phyloP scores from a whole-genome alignment of 2,329 filamentous ascomycete species.

The Neofusicoccum sp. region DNA sequence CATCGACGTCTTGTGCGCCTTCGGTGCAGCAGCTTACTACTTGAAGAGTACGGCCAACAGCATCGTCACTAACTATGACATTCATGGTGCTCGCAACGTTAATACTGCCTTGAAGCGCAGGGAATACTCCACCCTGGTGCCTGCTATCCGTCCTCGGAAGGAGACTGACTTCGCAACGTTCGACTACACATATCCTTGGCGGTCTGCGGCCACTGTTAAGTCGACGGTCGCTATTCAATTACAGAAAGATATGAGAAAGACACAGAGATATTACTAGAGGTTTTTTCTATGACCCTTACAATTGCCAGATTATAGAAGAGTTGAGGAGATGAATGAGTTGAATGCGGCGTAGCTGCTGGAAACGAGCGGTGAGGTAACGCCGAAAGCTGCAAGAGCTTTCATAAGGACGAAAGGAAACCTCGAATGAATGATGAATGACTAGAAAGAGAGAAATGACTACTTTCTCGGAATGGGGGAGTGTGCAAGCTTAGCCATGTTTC shows the following conservation, averaged over 20 bases:
- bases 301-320: constrained; percentile 9
- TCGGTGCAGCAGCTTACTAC: not conserved
- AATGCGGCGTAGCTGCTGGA: constrained; percentile 2
- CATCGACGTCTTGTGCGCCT: not conserved
- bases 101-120: not conserved
- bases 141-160: no score
- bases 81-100: not conserved
- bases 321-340: not conserved
- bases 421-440: not conserved
- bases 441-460: not conserved
- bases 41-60: not conserved
- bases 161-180: not conserved
- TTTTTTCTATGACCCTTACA: not conserved
- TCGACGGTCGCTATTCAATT: not conserved
- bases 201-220: not conserved
- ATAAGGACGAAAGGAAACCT: not conserved
- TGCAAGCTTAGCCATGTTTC: not conserved
- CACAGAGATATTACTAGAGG: not conserved
- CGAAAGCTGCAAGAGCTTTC: constrained; percentile 11
- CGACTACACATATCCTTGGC: not conserved
- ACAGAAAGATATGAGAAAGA: not conserved
- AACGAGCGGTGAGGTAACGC: constrained; percentile 14
- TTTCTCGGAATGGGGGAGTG: not conserved
- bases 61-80: not conserved
- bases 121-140: not conserved